Base-by-base conservation (phyloP, 73 alveolate genomes). In the Breviolum minutum region DNA sequence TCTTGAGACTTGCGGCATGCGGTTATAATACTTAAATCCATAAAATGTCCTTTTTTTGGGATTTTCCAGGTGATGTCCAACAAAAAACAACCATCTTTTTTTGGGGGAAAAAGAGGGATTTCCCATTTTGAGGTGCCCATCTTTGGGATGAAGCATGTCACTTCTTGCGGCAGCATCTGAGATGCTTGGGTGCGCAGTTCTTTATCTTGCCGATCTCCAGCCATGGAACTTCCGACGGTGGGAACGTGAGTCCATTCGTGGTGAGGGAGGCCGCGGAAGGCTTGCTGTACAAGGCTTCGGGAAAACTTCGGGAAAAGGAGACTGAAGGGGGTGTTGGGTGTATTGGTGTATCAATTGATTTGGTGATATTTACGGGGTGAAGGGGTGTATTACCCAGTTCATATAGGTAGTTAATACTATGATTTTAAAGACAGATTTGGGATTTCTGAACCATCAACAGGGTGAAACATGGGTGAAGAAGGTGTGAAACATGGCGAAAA, bases 281-380 rank as follows among this genome's bases (percentile, higher is more conserved):
- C 61, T 26, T 91, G 66, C 32, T 91, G 66, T 91, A 91, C 97
- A 91, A 91, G 97, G 97, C n/a, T n/a, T n/a, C 69, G 76, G 26
- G 48, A 6, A 19, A 13, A 22, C 64, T 27, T 3, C 77, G 1
- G 17, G 2, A 68, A 17, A 22, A 6, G 24, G 17, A 68, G 77
- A 22, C 77, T 22, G 24, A 17, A 22, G 77, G 24, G 77, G 77
- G n/a, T 68, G 24, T 68, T 14, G 77, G 77, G 24, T 14, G 77
- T 14, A 68, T 2, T 17, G 77, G 54, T 40, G 54, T 40, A 40
- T 40, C 54, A 40, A 40, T 40, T 40, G 54, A 40, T 40, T 40
- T 40, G 54, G 54, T 40, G 54, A 40, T n/a, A n/a, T n/a, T 40
- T 40, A 40, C 5, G 54, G 54, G 0, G 54, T 40, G 54, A 40